Base-by-base conservation (phyloP, 495 filamentous ascomycete species). In the Tetracladium setigerum region DNA sequence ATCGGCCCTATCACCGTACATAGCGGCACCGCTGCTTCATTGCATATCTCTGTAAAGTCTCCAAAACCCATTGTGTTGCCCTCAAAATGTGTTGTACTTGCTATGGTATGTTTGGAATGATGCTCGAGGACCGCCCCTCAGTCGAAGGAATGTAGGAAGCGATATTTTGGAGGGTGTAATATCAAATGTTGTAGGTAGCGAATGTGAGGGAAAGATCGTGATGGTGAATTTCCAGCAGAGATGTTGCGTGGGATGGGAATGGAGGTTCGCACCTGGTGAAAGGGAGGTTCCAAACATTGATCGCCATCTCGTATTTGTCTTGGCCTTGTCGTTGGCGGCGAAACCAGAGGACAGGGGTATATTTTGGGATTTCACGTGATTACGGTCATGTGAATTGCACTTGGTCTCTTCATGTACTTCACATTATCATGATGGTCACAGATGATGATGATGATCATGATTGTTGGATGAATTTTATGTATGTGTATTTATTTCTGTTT, bases 31-130 rank as follows among this genome's bases (percentile, higher is more conserved):
- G 86, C 76, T 54, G 85, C 82, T 67, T 86, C 88, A 47, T 75
- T 73, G 73, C 92, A 99, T 72, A 96, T 88, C 52, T 74, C 71
- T 42, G 82, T 72, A 66, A 96, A 95, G 65, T 91, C 82, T 39
- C 90, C 90, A 67, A 95, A 95, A 31, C 81, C 86, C 89, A 95
- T 96, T 55, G 52, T 72, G 35, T 9, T 11, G 15, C 39, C 36
- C 17, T 16, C 5, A 47, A 22, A 22, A 16, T 40, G 24, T 33
- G 30, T 13, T 53, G 53, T 53, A n/a, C 19, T 52, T 52, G 35
- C 42, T 52, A 11, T 13, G 39, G n/a, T 27, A 52, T 38, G 33
- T 37, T 24, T 27, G 30, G 38, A 46, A 7, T 30, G 47, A 22
- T 46, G 41, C 37, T 47, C 30, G 16, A 38, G 22, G 22, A 7